Base-by-base conservation (phyloP, 495 filamentous ascomycete genomes). In the Collariella sp. region DNA sequence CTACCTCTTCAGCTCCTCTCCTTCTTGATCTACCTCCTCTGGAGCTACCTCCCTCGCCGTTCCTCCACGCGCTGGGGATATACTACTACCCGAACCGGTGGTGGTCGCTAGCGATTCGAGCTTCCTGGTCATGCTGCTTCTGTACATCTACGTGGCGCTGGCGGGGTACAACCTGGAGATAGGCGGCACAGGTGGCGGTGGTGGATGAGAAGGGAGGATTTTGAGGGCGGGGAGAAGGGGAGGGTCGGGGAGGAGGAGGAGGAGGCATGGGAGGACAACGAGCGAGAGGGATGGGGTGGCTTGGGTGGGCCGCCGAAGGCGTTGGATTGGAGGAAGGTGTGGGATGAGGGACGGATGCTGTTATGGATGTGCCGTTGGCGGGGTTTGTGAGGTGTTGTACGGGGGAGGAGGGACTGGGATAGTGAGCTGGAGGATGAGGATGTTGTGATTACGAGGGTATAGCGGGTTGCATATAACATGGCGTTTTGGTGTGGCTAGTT, bases 21-120 rank as follows among this genome's bases (percentile, higher is more conserved):
- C 1, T 97, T 96, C 66, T 67, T 91, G 23, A 84, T 96, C 46
- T 97, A 97, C 66, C 75, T 97, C 10, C 79, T 97, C 2, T 98
- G 94, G 93, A 85, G 87, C 12, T 97, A 89, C 67, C 83, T 96
- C 93, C 93, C 0, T 88, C 87, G 18, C 87, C 89, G 0, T 89
- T 97, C 67, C 78, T 98, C 22, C 88, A 95, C 66, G 88, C 90
- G 53, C 76, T 97, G 24, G 91, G 93, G 9, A 94, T 98, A 46
- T 85, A 89, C 73, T 97, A 97, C 75, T 98, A 96, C 58, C 93
- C 94, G 3, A 87, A 95, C 66, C 83, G 93, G 20, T 98, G 93
- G 93, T 98, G 93, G 93, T 86, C 85, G 26, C 76, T 98, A 10
- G 93, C 93, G 1, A 82, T 96, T 15, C 93, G 1, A 81, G 84